Evolutionary conservation across 768 basidiomycete species (phyloP).

Genomic region (Tulasnella sp.): DNA sequence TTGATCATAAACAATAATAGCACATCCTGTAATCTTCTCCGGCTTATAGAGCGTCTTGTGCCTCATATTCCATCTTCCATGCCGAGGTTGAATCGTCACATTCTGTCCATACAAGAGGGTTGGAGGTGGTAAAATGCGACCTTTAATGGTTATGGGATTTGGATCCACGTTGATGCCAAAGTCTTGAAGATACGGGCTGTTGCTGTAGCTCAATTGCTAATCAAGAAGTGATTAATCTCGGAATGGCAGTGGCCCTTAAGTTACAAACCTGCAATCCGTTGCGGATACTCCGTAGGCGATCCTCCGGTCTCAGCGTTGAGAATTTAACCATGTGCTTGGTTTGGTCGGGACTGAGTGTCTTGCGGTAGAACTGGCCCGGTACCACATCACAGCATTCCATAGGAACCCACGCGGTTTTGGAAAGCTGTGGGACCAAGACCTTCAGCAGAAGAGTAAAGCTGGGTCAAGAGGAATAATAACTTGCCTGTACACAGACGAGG

Average conservation of each 20-base stretch:
- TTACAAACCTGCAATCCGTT: constrained; percentile 51
- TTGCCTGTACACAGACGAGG: constrained; percentile 63
- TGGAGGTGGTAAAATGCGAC: constrained; percentile 62
- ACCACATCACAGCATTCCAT: constrained; percentile 63
- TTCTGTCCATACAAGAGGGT: constrained; percentile 59
- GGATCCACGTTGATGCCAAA: constrained; percentile 68
- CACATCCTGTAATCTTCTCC: constrained; percentile 52
- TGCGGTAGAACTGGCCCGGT: constrained; percentile 66
- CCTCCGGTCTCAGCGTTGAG: constrained; percentile 58
- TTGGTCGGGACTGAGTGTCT: constrained; percentile 65
- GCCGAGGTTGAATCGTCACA: constrained; percentile 51
- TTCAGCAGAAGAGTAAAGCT: background rate
- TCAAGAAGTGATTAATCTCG: background rate
- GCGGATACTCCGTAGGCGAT: constrained; percentile 54
- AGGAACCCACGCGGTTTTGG: constrained; percentile 52
- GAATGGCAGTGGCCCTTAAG: background rate
- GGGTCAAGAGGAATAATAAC: background rate
- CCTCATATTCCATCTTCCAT: constrained; percentile 79
- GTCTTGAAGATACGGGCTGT: constrained; percentile 68
- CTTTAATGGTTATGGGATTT: constrained; percentile 54
- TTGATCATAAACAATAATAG: constrained; percentile 61
- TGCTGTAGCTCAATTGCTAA: constrained; percentile 49
- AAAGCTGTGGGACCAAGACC: background rate
- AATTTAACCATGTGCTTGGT: constrained; percentile 61
- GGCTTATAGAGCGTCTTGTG: constrained; percentile 54